Conservation (phyloP, 805 yeast species). For the Candida krabiensis region DNA sequence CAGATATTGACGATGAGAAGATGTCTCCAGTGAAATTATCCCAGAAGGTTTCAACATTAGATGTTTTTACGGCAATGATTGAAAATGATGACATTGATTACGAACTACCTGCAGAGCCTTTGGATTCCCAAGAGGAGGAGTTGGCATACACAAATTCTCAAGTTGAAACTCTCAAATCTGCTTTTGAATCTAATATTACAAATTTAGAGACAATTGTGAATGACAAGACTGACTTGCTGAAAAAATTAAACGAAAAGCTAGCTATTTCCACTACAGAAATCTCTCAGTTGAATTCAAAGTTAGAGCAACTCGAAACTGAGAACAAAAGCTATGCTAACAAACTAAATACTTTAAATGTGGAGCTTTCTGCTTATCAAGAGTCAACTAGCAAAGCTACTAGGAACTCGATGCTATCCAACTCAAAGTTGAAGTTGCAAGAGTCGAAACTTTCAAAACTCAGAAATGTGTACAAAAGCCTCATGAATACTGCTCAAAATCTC, state of each 20-base stretch:
- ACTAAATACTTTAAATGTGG: constrained; percentile 17
- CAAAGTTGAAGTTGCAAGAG: constrained; percentile 12
- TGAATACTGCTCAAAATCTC: constrained; percentile 20
- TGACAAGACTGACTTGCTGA: constrained; percentile 9
- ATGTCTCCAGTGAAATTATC: constrained; percentile 28
- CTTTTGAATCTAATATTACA: constrained; percentile 12
- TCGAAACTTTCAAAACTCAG: constrained; percentile 20
- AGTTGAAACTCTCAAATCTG: constrained; percentile 21
- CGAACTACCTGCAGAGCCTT: constrained; percentile 5
- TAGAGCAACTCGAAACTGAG: constrained; percentile 10
- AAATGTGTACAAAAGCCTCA: constrained; percentile 17
- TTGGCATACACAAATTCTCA: constrained; percentile 18
- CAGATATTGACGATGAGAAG: constrained; percentile 18
- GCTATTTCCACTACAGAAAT: constrained; percentile 3
- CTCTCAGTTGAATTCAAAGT: constrained; percentile 1
- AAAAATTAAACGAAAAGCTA: constrained; percentile 12
- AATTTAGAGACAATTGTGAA: constrained; percentile 11
- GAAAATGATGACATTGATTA: constrained; percentile 21
- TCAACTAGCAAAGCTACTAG: constrained; percentile 10
- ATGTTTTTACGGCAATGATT: constrained; percentile 21
- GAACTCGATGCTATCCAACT: constrained; percentile 11
- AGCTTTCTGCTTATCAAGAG: constrained; percentile 20
- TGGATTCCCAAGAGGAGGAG: constrained; percentile 16
- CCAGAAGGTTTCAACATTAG: constrained; percentile 18
- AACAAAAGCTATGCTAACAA: constrained; percentile 15